A percentile compares a stretch with the other conserved stretches of the same genome.
phyloP scores from a whole-genome alignment of 164 flowering plant species.

The Aristolochia californica region DNA sequence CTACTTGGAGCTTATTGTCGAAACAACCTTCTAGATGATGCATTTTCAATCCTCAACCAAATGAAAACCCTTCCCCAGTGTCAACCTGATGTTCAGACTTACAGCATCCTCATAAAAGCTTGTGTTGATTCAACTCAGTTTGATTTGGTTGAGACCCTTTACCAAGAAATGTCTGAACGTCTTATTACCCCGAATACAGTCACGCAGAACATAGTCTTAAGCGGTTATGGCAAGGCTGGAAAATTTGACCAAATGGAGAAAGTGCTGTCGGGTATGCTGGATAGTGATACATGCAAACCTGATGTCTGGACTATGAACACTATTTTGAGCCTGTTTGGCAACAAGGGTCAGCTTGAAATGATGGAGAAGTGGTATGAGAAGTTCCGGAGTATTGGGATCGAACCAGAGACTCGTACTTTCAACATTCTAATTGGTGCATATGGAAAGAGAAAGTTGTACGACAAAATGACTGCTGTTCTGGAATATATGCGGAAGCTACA shows the following conservation, averaged over 20 bases:
- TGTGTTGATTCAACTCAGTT: constrained; percentile 67
- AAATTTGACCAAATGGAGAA: constrained; percentile 77
- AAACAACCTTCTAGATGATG: constrained; percentile 60
- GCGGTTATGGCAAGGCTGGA: constrained; percentile 86
- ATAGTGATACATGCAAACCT: constrained; percentile 51
- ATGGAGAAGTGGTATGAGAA: constrained; percentile 99
- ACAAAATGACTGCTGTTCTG: constrained; percentile 96
- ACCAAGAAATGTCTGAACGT: constrained; percentile 68
- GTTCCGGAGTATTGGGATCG: constrained; percentile 76
- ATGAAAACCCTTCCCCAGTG: constrained; percentile 77
- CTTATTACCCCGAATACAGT: constrained; percentile 73
- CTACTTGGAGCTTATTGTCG: constrained; percentile 77
- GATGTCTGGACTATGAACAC: constrained; percentile 99
- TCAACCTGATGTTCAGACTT: constrained; percentile 88
- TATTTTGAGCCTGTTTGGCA: constrained; percentile 69
- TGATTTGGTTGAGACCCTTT: constrained; percentile 59
- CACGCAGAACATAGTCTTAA: constrained; percentile 76
- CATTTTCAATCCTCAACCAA: constrained; percentile 48
- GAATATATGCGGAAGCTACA: constrained; percentile 90
- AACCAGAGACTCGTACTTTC: constrained; percentile 88
- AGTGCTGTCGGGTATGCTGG: constrained; percentile 68
- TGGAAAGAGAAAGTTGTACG: constrained; percentile 87
- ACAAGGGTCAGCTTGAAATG: constrained; percentile 72
- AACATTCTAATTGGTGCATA: constrained; percentile 91
- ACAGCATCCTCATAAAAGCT: constrained; percentile 65